Base-by-base conservation (phyloP, 2,329 filamentous ascomycete species). In the Penicillium concentricum region DNA sequence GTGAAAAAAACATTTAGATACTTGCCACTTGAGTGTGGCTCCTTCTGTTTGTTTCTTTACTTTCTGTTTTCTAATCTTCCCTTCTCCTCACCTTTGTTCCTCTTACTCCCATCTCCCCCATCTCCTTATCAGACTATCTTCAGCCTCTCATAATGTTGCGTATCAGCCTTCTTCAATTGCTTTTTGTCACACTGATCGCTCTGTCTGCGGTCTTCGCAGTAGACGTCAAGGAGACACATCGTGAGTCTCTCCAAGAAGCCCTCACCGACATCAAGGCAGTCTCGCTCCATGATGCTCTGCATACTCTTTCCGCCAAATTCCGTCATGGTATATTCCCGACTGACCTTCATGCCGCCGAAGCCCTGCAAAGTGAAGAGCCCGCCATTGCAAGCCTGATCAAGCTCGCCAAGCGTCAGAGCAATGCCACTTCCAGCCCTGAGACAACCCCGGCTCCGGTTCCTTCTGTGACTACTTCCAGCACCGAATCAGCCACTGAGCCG, bases 251-350 rank as follows among this genome's bases (percentile, higher is more conserved):
- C 74, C 78, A 82, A 61, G 79, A 84, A 57, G 72, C 86, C 53
- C 74, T 87, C 52, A 77, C 81, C 59, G 78, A 79, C 24, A 75
- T 87, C 54, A 83, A 86, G 22, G 81, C 81, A 53, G 79, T 84
- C 47, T 81, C 83, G 41, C 77, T 92, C 52, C 87, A 90, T 71
- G 81, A 82, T 45, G 83, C 89, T 51, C 79, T 92, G 32, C 86
- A 89, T 71, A 77, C 81, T 59, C 81, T 86, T 65, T 78, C 87
- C 52, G 80, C 81, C 46, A 83, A 84, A 67, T 90, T 87, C 74
- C 82, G 85, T 69, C 83, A 89, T 68, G 88, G 87, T 57, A 81
- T 90, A 54, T 89, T 87, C 71, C 80, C 83, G 61, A 84, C 85
- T 61, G 87, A 89, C 67, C 81, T 80, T 62, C 78, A 81, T 12